Evolutionary conservation across 208 protist genomes (phyloP), one percentile per base, ranked within the genome.

Genomic region (Trypanosoma vivax): DNA sequence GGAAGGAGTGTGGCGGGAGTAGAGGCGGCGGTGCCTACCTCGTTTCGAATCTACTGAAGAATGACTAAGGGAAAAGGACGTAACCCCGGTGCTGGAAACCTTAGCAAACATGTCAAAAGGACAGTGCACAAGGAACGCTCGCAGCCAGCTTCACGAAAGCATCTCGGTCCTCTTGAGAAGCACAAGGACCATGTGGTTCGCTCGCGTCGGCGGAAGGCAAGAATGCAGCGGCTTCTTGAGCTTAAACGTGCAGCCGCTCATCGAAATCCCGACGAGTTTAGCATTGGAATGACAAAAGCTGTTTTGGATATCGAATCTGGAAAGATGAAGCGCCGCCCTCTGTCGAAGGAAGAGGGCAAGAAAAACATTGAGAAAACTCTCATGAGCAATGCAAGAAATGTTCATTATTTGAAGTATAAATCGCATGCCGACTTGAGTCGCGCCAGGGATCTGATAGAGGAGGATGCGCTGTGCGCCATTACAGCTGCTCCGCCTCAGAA

Each of bases 201-300:
- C 16, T 67, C 90, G 5, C 79, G 84, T 38, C 77, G 83, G 58
- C 72, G 84, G 18, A 78, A 90, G 39, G 60, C 62, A 0, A 95
- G 95, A 57, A 70, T 92, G 11, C 50, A 82, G 47, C 65, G 70
- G 11, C 70, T 97, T 14, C 52, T 76, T 41, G 34, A 87, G 35
- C 65, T 97, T 25, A 87, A 90, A 64, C 75, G 88, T 0, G 77
- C 79, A 2, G 90, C 83, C 2, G 83, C 88, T 19, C 82, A 95
- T 56, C 82, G 89, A 37, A 97, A 97, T 54, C 90, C 90, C 0
- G 90, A 97, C 76, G 92, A 97, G 68, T 97, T 95, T 55, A 69
- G 95, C 55, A 92, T 94, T 55, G 84, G 79, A 42, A 97, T 97
- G 92, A 95, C 90, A 0, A 88, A 90, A 68, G 69, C 82, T 13